phyloP scores from a whole-genome alignment of 176 grass and related monocot species.

The Oryza glumipatula region DNA sequence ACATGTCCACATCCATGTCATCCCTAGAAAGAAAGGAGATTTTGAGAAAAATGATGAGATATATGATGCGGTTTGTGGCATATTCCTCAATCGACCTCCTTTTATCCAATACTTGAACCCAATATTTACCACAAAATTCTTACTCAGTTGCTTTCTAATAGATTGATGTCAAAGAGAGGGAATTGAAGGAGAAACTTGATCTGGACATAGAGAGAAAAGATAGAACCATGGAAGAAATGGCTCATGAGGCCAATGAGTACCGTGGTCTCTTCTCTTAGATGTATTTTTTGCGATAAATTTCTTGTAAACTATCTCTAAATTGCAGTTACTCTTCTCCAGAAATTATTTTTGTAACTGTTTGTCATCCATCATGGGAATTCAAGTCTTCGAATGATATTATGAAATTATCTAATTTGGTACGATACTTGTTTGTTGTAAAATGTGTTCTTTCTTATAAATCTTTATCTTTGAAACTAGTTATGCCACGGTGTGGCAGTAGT shows the following conservation, averaged over 20 bases:
- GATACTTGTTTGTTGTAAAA: neutral
- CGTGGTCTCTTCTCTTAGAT: conserved; percentile 62
- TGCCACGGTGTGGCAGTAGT: neutral
- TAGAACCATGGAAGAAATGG: conserved; percentile 72
- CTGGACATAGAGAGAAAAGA: conserved; percentile 83
- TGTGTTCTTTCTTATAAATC: neutral
- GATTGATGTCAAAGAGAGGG: conserved; percentile 80
- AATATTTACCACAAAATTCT: neutral
- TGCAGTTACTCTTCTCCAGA: neutral
- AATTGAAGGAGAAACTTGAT: conserved; percentile 95
- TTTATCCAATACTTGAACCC: neutral
- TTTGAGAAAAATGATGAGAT: conserved; percentile 97
- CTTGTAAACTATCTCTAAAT: neutral
- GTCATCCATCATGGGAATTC: neutral
- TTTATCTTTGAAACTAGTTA: neutral
- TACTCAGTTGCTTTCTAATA: conserved; percentile 34
- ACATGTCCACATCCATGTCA: conserved; percentile 94
- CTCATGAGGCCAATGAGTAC: conserved; percentile 68
- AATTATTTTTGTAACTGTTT: neutral
- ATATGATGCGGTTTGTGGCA: conserved; percentile 74
- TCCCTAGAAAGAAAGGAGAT: conserved; percentile 84
- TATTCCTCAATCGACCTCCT: conserved; percentile 10
- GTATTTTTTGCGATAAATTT: conserved; percentile 17
- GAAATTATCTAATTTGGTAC: neutral
- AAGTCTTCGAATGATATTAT: neutral